Conservation (phyloP, 73 alveolate species). For the Breviolum minutum region DNA sequence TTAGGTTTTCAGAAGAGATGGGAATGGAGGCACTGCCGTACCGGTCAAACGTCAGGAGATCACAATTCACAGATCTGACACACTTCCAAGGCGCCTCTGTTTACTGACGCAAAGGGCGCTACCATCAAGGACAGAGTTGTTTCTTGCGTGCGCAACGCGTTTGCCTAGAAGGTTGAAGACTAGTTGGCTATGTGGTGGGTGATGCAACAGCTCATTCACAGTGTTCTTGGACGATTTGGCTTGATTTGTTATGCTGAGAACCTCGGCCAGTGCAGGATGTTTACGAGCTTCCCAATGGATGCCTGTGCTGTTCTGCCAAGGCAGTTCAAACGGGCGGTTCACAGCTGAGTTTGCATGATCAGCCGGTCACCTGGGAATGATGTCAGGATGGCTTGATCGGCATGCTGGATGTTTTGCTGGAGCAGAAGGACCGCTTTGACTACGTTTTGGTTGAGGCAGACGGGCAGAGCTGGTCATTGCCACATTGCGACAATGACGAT, state of each 20-base stretch:
- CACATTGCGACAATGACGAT: no score
- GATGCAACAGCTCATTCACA: neutral
- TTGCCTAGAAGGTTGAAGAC: neutral
- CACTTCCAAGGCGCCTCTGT: constrained; percentile 33
- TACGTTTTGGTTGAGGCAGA: constrained; percentile 63
- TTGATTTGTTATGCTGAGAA: neutral
- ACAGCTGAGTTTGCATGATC: neutral
- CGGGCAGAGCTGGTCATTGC: neutral
- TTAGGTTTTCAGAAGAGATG: constrained; percentile 84
- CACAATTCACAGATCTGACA: neutral
- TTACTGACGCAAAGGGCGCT: constrained; percentile 69
- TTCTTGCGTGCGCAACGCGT: neutral
- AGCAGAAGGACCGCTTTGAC: constrained; percentile 79
- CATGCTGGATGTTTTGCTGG: constrained; percentile 73
- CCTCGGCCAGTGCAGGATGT: constrained; percentile 22
- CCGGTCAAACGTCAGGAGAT: neutral
- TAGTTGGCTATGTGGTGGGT: neutral
- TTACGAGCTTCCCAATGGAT: constrained; percentile 85
- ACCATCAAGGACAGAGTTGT: constrained; percentile 56
- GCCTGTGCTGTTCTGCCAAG: constrained; percentile 93
- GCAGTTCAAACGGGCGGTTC: neutral
- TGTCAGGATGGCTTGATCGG: constrained; percentile 65
- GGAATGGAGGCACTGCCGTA: constrained; percentile 66
- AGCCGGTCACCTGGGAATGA: neutral
- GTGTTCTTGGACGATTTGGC: neutral